A percentile compares a stretch with the other conserved stretches of the same genome.
These are phyloP conservation scores for Solanum habrochaites DNA, from an alignment of 257 asterid species.

Conservation along the genomic window DNA sequence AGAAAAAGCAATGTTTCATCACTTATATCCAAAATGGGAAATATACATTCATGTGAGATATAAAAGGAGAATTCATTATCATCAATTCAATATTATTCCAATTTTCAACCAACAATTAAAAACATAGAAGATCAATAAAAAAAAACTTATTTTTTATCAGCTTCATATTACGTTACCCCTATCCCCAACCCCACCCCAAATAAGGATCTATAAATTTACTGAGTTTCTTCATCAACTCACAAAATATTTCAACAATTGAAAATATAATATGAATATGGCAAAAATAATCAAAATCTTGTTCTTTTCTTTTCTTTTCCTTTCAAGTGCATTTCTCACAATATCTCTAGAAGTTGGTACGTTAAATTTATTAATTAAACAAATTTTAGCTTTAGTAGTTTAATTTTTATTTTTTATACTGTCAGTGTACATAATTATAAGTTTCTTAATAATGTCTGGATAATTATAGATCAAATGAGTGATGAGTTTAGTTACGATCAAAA, in stretches of 20 bases:
- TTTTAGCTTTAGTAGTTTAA: neutral
- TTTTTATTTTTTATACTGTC: neutral
- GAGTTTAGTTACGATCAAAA: slow-evolving; percentile 41
- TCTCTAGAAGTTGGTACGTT: slow-evolving; percentile 40
- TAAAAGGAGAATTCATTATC: neutral
- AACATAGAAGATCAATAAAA: neutral
- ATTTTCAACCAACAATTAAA: neutral
- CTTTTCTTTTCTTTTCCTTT: neutral
- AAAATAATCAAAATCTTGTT: neutral
- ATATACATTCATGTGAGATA: neutral
- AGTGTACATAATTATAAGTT: neutral
- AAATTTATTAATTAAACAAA: neutral
- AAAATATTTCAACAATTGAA: neutral
- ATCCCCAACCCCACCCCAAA: neutral
- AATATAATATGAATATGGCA: neutral
- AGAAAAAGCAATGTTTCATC: neutral
- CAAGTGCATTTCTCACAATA: slow-evolving; percentile 4
- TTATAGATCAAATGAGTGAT: slow-evolving; percentile 39
- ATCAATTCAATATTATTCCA: neutral
- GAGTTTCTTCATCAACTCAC: neutral
- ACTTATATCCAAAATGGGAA: neutral
- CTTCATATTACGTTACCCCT: neutral
- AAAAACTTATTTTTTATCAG: neutral
- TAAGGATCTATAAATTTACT: neutral
- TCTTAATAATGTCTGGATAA: neutral